A percentile compares a stretch with the other conserved stretches of the same genome.
phyloP scores from a whole-genome alignment of 306 rosid species.

The Inga oerstediana region DNA sequence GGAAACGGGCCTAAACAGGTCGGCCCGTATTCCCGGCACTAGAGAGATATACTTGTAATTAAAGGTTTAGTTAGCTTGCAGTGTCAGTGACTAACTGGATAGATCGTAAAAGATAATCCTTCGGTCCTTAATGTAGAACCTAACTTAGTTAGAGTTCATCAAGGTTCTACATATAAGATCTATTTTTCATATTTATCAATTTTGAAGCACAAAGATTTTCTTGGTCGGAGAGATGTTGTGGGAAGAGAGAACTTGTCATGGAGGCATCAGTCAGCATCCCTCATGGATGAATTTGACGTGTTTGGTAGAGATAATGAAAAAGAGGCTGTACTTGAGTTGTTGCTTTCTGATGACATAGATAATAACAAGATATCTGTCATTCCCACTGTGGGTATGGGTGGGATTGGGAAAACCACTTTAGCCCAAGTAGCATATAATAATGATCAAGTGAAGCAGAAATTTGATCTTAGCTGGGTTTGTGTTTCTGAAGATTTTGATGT shows the following conservation, averaged over 20 bases:
- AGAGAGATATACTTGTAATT: too few relatives aligned
- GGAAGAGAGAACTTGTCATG: neutral
- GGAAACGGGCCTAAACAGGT: too few relatives aligned
- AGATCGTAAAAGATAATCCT: too few relatives aligned
- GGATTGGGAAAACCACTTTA: neutral
- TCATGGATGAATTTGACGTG: neutral
- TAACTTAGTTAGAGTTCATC: too few relatives aligned
- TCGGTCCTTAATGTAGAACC: too few relatives aligned
- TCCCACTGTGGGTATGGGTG: conserved; percentile 23
- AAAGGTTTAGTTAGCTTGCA: too few relatives aligned
- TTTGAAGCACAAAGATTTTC: neutral
- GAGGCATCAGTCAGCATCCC: conserved; percentile 23
- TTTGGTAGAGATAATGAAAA: conserved; percentile 24
- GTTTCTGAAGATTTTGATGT: too few relatives aligned
- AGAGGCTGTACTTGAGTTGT: neutral
- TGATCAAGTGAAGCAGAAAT: neutral
- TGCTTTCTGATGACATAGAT: neutral
- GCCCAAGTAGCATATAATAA: conserved; percentile 21
- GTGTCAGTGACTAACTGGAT: too few relatives aligned
- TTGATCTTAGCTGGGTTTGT: conserved; percentile 15
- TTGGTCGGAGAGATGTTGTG: conserved; percentile 3
- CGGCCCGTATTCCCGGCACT: too few relatives aligned
- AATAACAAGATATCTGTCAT: neutral
- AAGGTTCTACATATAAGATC: too few relatives aligned
- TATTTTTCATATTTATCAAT: neutral